Conservation (phyloP, 1,139 yeast genomes). For the Pichia sp. region DNA sequence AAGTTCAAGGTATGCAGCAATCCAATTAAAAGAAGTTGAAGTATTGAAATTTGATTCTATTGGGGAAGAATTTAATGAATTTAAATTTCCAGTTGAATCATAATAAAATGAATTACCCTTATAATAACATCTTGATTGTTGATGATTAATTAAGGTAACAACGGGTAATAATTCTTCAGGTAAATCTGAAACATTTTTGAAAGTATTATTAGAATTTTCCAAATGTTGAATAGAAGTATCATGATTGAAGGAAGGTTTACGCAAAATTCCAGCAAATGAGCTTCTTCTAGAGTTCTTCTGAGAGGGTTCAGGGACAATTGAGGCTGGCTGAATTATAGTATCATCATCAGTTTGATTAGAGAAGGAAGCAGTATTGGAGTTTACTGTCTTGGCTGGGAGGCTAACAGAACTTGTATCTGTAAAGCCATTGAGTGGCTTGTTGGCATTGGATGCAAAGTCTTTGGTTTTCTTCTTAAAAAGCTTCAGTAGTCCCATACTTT, state of each 20-base stretch:
- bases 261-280: constrained; percentile 2
- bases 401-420: no score
- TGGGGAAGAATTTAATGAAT: background rate
- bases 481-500: constrained; percentile 19
- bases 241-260: constrained; percentile 11
- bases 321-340: background rate
- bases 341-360: no score
- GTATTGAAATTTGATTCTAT: background rate
- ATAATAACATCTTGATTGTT: constrained; percentile 43
- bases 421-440: no score
- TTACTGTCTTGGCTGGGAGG: background rate
- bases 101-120: constrained; percentile 33
- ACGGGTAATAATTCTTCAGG: constrained; percentile 51
- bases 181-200: constrained; percentile 12
- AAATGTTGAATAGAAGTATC: background rate
- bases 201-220: background rate
- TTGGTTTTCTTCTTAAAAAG: constrained; percentile 16
- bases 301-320: background rate
- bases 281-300: background rate
- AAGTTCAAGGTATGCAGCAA: constrained; percentile 30
- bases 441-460: background rate
- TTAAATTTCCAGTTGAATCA: constrained; percentile 4
- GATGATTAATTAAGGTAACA: constrained; percentile 46
- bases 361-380: background rate
- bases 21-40: constrained; percentile 17